Conservation (phyloP, 352 stramenopile species). For the Globisporangium okanoganense region DNA sequence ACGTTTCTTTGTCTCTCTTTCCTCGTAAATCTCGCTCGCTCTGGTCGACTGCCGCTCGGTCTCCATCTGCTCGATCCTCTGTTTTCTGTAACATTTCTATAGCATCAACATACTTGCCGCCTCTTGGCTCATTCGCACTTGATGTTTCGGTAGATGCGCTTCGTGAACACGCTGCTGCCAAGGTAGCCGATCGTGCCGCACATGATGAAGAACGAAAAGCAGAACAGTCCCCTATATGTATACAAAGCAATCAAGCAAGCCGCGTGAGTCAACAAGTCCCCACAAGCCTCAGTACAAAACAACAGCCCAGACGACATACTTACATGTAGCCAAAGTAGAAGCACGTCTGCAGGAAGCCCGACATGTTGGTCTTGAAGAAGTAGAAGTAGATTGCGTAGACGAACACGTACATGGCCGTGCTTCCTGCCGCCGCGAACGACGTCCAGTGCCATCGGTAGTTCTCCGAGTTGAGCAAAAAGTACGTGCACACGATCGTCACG, state of each 20-base stretch:
- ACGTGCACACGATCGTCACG: constrained; percentile 98
- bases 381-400: constrained; percentile 99
- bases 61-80: neutral
- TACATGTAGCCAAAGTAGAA: constrained; percentile 99
- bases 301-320: constrained; percentile 14
- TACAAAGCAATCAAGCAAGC: neutral
- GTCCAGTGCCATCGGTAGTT: constrained; percentile 99
- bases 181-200: constrained; percentile 90
- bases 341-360: constrained; percentile 96
- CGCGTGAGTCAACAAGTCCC: neutral
- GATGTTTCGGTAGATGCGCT: constrained; percentile 94
- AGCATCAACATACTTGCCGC: neutral
- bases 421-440: constrained; percentile 92
- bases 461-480: constrained; percentile 98
- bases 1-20: neutral
- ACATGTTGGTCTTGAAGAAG: constrained; percentile 99
- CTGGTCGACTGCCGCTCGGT: neutral
- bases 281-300: neutral
- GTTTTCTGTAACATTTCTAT: neutral
- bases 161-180: constrained; percentile 92
- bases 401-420: constrained; percentile 97
- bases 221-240: constrained; percentile 83
- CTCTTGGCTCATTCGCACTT: constrained; percentile 88
- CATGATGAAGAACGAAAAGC: constrained; percentile 91
- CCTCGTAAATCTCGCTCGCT: neutral